Conservation (phyloP, 2,329 filamentous ascomycete genomes). For the Xylaria polymorpha region DNA sequence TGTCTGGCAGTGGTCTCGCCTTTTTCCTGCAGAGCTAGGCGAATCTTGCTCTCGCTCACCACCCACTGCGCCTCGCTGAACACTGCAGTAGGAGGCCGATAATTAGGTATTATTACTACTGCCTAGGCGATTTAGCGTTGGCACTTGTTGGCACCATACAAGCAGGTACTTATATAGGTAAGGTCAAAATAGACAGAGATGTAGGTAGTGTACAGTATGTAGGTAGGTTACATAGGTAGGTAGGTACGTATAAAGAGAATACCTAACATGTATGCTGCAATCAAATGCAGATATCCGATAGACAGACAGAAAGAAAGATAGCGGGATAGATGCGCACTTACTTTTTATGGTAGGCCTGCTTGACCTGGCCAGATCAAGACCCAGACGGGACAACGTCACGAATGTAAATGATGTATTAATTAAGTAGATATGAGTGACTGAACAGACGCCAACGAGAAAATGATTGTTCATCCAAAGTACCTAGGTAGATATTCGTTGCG, state of each 20-base stretch:
- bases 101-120: constrained; percentile 25
- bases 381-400: not conserved
- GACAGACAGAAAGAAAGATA: not conserved
- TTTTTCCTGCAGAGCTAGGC: constrained; percentile 2
- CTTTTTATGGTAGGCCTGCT: constrained; percentile 6
- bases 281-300: constrained; percentile 9
- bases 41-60: constrained; percentile 10
- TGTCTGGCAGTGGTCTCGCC: not conserved
- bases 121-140: constrained; percentile 20
- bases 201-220: not conserved
- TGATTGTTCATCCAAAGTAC: not conserved
- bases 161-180: constrained; percentile 27
- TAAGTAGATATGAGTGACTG: not conserved
- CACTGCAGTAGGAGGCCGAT: constrained; percentile 10
- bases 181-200: not conserved
- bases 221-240: not conserved
- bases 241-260: constrained; percentile 1
- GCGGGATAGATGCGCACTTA: not conserved
- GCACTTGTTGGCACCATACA: constrained; percentile 20
- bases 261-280: too few relatives aligned
- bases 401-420: constrained; percentile 3
- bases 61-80: constrained; percentile 16
- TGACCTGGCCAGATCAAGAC: not conserved
- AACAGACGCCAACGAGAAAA: not conserved
- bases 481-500: not conserved